Conservation (phyloP, 805 yeast species). For the Saccharomyces kudriavzevii region DNA sequence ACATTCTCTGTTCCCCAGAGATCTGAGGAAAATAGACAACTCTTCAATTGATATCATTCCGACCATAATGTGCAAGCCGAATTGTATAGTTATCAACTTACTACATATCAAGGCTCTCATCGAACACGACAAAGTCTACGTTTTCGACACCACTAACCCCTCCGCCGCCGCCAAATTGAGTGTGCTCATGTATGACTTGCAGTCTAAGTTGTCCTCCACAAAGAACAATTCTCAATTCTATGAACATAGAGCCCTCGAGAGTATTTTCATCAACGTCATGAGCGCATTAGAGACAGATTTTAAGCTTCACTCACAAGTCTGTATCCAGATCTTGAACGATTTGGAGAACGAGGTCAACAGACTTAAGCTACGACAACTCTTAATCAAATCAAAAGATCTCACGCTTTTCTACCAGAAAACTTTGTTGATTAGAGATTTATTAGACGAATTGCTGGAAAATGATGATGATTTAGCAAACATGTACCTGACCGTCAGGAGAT, state of each 20-base stretch:
- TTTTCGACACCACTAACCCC: conserved; percentile 58
- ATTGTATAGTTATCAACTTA: conserved; percentile 73
- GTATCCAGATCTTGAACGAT: conserved; percentile 58
- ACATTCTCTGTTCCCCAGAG: conserved; percentile 76
- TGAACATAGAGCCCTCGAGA: conserved; percentile 78
- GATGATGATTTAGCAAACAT: conserved; percentile 78
- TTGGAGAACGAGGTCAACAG: conserved; percentile 77
- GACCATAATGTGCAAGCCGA: conserved; percentile 66
- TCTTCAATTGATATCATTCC: conserved; percentile 82
- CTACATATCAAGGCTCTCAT: conserved; percentile 84
- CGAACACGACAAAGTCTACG: conserved; percentile 67
- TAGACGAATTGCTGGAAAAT: conserved; percentile 77
- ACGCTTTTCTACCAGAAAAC: conserved; percentile 70
- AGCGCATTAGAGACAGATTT: conserved; percentile 71
- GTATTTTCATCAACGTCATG: conserved; percentile 73
- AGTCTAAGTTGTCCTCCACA: conserved; percentile 46
- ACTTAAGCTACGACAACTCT: conserved; percentile 59
- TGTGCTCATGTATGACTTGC: conserved; percentile 76
- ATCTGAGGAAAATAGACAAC: conserved; percentile 69
- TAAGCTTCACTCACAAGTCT: conserved; percentile 44
- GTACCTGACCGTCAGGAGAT: conserved; percentile 50
- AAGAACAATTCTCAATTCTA: conserved; percentile 41
- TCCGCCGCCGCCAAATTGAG: conserved; percentile 65
- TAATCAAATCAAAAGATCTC: conserved; percentile 64
- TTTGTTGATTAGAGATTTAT: conserved; percentile 63